These are phyloP conservation scores for Arthroderma sp. DNA, from an alignment of 2,329 filamentous ascomycete genomes.

Conservation along the genomic window DNA sequence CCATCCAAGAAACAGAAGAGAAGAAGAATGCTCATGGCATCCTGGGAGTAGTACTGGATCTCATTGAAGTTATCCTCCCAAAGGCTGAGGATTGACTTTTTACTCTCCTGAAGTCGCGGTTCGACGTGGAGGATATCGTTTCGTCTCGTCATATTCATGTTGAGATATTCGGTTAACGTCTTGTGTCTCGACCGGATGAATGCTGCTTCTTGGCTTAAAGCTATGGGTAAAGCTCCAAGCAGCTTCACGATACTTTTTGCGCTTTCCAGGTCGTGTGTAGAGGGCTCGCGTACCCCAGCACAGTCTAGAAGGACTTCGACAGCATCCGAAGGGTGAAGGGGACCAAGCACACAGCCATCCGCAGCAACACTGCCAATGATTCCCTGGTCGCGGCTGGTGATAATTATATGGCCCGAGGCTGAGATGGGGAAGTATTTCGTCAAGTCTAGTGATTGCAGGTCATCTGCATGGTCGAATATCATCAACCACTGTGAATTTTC, in stretches of 20 bases:
- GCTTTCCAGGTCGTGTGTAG: slow-evolving; percentile 3
- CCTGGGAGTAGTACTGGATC: slow-evolving; percentile 2
- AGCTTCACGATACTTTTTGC: slow-evolving; percentile 5
- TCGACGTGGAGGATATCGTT: slow-evolving; percentile 5
- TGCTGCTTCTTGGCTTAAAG: slow-evolving; percentile 9
- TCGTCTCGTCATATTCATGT: slow-evolving; percentile 5
- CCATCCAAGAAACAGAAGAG: slow-evolving; percentile 9
- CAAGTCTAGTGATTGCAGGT: slow-evolving; percentile 2
- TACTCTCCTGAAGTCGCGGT: slow-evolving; percentile 1
- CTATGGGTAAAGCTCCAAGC: slow-evolving; percentile 10
- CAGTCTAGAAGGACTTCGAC: slow-evolving; percentile 7
- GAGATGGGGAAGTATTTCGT: slow-evolving; percentile 3
- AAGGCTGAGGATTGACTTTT: slow-evolving; percentile 8
- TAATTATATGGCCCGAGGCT: slow-evolving; percentile 5
- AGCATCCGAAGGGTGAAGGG: slow-evolving; percentile 4
- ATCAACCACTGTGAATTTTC: slow-evolving; percentile 11
- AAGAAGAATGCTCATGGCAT: slow-evolving; percentile 4
- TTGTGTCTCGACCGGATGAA: slow-evolving; percentile 8
- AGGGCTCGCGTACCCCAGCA: slow-evolving; percentile 5
- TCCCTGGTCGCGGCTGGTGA: slow-evolving; percentile 6
- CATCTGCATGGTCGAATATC: slow-evolving; percentile 14
- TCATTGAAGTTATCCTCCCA: slow-evolving; percentile 11
- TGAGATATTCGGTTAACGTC: slow-evolving; percentile 6
- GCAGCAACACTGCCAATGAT: slow-evolving; percentile 2
- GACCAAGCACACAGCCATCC: slow-evolving; percentile 3